Conservation (phyloP, 306 rosid species). For the Inga laurina region DNA sequence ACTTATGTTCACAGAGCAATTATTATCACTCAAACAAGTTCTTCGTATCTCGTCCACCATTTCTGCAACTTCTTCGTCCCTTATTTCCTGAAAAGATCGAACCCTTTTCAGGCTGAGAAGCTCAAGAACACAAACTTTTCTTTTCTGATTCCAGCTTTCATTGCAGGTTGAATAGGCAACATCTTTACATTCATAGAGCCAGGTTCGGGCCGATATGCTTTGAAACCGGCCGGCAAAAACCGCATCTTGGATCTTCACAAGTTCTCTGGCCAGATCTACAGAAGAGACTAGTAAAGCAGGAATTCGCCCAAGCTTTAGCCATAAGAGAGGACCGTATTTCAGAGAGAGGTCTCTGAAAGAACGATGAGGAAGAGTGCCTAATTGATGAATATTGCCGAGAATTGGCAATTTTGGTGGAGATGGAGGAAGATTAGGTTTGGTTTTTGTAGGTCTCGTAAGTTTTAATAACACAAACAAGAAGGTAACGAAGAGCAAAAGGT, state of each 20-base stretch:
- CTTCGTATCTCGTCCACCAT: constrained; percentile 15
- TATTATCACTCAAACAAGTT: background rate
- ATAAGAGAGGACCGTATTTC: background rate
- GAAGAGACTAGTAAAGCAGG: constrained; percentile 23
- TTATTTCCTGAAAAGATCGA: background rate
- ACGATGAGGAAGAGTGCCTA: constrained; percentile 1
- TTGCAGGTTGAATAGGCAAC: constrained; percentile 10
- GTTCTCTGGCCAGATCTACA: background rate
- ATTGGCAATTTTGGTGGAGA: constrained; percentile 26
- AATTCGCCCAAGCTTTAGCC: background rate
- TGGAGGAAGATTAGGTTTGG: background rate
- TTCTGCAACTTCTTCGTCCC: constrained; percentile 26
- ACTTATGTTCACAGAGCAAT: constrained; percentile 12
- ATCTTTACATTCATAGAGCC: constrained; percentile 20
- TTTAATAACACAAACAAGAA: background rate
- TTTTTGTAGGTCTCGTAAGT: background rate
- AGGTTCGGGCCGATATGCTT: background rate
- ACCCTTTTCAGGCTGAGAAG: constrained; percentile 35
- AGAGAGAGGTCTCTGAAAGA: constrained; percentile 4
- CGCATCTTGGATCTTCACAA: background rate
- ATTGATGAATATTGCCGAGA: constrained; percentile 29
- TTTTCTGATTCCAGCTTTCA: constrained; percentile 30
- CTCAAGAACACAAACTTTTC: constrained; percentile 26
- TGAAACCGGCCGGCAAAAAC: background rate
- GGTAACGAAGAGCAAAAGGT: background rate